Conservation (phyloP, 2,329 filamentous ascomycete species). For the Didymella sp. region DNA sequence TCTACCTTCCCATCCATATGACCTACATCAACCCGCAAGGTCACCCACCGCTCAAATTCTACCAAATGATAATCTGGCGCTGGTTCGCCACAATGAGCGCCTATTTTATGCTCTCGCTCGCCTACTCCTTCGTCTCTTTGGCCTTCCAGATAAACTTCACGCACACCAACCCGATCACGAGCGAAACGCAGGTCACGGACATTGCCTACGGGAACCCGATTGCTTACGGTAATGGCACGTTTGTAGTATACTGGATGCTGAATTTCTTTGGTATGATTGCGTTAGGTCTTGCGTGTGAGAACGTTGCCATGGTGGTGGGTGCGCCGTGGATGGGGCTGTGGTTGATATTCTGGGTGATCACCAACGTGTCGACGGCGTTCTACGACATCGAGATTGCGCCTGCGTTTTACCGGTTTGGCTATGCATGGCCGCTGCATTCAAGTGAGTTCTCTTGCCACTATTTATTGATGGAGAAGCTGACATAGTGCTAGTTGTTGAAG, state of each 20-base stretch:
- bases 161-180: slow-evolving; percentile 51
- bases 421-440: slow-evolving; percentile 69
- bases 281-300: slow-evolving; percentile 69
- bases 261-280: slow-evolving; percentile 70
- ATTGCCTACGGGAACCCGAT: slow-evolving; percentile 54
- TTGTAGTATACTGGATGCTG: slow-evolving; percentile 69
- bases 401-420: slow-evolving; percentile 67
- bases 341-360: slow-evolving; percentile 72
- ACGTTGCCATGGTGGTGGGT: slow-evolving; percentile 68
- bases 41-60: slow-evolving; percentile 65
- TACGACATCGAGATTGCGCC: slow-evolving; percentile 66
- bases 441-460: slow-evolving; percentile 40
- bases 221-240: slow-evolving; percentile 64
- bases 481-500: slow-evolving; percentile 60
- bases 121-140: slow-evolving; percentile 68
- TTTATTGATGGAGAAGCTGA: slow-evolving; percentile 24
- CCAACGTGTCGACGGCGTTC: slow-evolving; percentile 67
- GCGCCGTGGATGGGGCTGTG: slow-evolving; percentile 68
- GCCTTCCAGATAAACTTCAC: slow-evolving; percentile 69
- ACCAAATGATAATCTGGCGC: slow-evolving; percentile 66
- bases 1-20: slow-evolving; percentile 69
- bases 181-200: slow-evolving; percentile 52
- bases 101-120: slow-evolving; percentile 68
- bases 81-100: slow-evolving; percentile 62
- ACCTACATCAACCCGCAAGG: slow-evolving; percentile 63